Base-by-base conservation (phyloP, 2,329 filamentous ascomycete genomes). In the Fusarium brevicatenulatum region DNA sequence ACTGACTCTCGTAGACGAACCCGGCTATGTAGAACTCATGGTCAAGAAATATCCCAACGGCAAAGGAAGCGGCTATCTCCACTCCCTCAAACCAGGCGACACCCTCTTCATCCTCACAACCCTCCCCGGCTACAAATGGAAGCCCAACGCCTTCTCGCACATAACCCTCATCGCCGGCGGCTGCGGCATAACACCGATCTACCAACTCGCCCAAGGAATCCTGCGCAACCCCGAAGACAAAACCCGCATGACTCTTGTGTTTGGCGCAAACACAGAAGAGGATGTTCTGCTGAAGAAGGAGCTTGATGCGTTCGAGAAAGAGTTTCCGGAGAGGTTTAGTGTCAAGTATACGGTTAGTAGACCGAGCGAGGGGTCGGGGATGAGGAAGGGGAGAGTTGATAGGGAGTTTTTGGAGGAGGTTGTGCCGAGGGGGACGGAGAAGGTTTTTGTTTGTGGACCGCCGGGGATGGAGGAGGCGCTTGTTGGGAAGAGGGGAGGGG, bases 111-210 rank as follows among this genome's bases (percentile, higher is more conserved):
- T 93, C 74, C 84, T 87, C 10, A 83, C 85, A 0, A 83, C 87
- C 8, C 81, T 93, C 8, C 84, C 84, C 23, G 87, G 85, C 32
- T 87, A 88, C 78, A 76, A 80, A 39, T 92, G 88, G 87, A 86
- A 83, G 28, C 82, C 87, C 34, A 87, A 86, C 70, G 81, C 82
- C 78, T 84, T 80, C 76, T 77, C 77, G 7, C 85, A 88, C 69
- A 80, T 94, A n/a, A 87, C 89, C 6, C 84, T 93, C 43, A 87
- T 94, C 47, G 92, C 92, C 1, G 92, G 92, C 49, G 92, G 92
- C 18, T 91, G 91, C 1, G 92, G 92, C 23, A 92, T 94, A 71
- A 93, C 91, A 1, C 92, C 92, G 0, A 86, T 91, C 72, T 93
- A 89, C 78, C 90, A 92, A 78, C 86, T 93, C 4, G 84, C 88